phyloP scores from a whole-genome alignment of 495 filamentous ascomycete genomes.

The Neurospora sp. region DNA sequence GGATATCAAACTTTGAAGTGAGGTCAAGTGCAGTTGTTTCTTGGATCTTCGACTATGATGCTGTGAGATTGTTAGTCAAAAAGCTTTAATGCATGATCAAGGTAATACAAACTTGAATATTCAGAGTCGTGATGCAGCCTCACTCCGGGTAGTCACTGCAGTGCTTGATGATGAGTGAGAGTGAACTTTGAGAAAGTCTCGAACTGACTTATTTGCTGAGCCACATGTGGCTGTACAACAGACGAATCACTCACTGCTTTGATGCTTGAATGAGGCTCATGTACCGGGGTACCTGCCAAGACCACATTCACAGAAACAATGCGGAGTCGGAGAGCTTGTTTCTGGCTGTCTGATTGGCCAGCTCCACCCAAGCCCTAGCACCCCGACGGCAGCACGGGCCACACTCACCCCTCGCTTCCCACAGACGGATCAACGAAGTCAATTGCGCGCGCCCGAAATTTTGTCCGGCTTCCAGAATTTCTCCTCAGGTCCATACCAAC shows the following conservation, averaged over 20 bases:
- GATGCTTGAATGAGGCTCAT: background rate
- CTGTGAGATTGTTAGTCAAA: background rate
- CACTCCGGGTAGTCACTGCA: background rate
- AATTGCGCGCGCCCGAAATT: slow-evolving; percentile 21
- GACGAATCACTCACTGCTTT: background rate
- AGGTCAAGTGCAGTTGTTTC: background rate
- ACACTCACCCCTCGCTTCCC: slow-evolving; percentile 5
- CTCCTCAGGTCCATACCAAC: slow-evolving; percentile 8
- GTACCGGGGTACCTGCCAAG: slow-evolving; percentile 3
- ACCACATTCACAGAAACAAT: background rate
- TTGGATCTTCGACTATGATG: background rate
- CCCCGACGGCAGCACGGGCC: slow-evolving; percentile 5
- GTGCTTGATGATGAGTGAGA: background rate
- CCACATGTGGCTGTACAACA: slow-evolving; percentile 13
- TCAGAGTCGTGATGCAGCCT: background rate
- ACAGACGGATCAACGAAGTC: slow-evolving; percentile 13
- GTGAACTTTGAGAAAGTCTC: background rate
- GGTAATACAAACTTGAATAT: background rate
- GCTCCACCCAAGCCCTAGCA: slow-evolving; percentile 21
- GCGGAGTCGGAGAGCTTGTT: slow-evolving; percentile 1
- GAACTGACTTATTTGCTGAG: slow-evolving; percentile 2
- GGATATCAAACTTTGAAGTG: background rate
- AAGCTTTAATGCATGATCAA: background rate
- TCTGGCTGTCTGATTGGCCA: slow-evolving; percentile 9
- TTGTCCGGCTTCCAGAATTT: slow-evolving; percentile 9